Percentiles rank a stretch among this genome's conserved stretches.
Evolutionary conservation across 1,284 basidiomycete species (phyloP).

Genomic region (Athelia psychrophila): DNA sequence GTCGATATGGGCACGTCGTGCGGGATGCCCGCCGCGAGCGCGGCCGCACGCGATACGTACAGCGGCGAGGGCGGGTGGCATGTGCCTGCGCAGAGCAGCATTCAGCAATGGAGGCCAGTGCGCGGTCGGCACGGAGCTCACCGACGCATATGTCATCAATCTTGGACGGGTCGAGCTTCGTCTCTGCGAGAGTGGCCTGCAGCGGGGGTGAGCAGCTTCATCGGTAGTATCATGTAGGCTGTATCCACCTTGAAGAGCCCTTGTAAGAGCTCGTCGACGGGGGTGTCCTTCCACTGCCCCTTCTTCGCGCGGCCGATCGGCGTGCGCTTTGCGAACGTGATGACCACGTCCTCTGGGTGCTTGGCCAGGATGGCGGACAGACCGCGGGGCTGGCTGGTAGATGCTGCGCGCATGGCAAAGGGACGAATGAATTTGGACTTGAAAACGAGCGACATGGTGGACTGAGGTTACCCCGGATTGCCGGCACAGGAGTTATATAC

Average conservation of each 20-base stretch:
- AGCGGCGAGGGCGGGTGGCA: constrained; percentile 84
- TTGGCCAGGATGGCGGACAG: constrained; percentile 53
- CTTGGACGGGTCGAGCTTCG: constrained; percentile 49
- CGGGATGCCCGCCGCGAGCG: constrained; percentile 80
- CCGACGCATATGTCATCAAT: constrained; percentile 84
- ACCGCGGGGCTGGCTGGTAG: constrained; percentile 43
- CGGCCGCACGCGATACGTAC: constrained; percentile 76
- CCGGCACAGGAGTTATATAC: too few species aligned
- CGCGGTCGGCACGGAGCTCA: too few species aligned
- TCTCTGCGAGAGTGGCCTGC: constrained; percentile 46
- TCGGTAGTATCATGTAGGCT: not conserved
- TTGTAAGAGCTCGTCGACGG: constrained; percentile 71
- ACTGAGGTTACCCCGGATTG: too few species aligned
- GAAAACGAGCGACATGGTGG: not conserved
- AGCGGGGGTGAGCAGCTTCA: not conserved
- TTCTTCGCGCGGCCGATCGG: constrained; percentile 77
- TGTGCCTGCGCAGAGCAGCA: constrained; percentile 49
- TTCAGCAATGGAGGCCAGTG: constrained; percentile 1
- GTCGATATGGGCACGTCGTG: constrained; percentile 72
- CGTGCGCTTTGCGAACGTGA: constrained; percentile 82
- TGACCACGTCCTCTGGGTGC: constrained; percentile 78
- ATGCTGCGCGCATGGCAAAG: constrained; percentile 36
- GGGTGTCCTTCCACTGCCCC: constrained; percentile 75
- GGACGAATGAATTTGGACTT: not conserved
- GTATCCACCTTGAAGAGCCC: constrained; percentile 60